Evolutionary conservation across 257 asterid species (phyloP).

Genomic region (Scutellaria minor): DNA sequence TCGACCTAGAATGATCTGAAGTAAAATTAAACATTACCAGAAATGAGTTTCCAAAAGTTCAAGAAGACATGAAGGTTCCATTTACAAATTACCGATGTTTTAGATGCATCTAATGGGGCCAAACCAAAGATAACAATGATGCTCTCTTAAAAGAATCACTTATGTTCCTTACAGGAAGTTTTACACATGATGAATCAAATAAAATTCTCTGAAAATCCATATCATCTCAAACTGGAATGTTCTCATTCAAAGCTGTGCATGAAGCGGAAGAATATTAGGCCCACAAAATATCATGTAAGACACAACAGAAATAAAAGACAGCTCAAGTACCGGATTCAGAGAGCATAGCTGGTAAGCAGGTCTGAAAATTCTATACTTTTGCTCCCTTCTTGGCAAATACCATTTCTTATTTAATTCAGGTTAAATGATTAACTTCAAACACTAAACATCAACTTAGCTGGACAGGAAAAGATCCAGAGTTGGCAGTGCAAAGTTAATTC

Average conservation of each 20-base stretch:
- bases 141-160: not conserved
- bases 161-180: not conserved
- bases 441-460: not conserved
- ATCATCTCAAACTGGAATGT: not conserved
- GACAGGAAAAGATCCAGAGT: not conserved
- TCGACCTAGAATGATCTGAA: not conserved
- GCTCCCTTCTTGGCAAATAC: not conserved
- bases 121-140: not conserved
- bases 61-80: not conserved
- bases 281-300: too few relatives aligned
- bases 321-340: not conserved
- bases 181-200: not conserved
- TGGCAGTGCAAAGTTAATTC: not conserved
- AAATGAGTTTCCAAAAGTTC: not conserved
- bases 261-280: not conserved
- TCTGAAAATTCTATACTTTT: not conserved
- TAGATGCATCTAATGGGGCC: conserved; percentile 1
- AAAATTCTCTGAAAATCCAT: not conserved
- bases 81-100: not conserved
- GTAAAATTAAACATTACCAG: not conserved
- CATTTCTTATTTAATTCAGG: not conserved
- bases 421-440: not conserved
- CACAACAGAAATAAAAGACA: not conserved
- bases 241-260: not conserved
- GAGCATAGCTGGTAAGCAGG: conserved; percentile 10